Percentiles rank a stretch among this genome's conserved stretches.
Conservation (phyloP, 2,329 filamentous ascomycete species). For the Pseudodiploospora longispora region DNA sequence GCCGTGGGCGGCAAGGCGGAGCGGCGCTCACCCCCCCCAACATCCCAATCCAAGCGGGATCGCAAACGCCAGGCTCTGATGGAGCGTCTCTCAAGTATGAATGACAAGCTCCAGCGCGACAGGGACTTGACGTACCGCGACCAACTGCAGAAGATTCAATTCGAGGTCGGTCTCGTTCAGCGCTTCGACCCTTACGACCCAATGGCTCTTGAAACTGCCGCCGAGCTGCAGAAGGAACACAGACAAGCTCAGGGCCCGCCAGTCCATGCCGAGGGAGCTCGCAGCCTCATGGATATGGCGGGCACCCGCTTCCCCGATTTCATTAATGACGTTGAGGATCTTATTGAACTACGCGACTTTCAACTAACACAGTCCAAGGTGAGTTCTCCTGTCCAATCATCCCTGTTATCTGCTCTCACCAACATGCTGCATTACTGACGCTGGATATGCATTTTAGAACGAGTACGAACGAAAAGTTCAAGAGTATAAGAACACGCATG, state of each 20-base stretch:
- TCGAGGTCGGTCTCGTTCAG: conserved; percentile 79
- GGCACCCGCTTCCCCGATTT: conserved; percentile 82
- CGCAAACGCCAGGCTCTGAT: conserved; percentile 77
- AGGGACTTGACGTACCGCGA: conserved; percentile 79
- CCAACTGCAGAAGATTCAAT: conserved; percentile 84
- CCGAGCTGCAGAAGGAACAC: conserved; percentile 51
- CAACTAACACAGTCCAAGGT: conserved; percentile 77
- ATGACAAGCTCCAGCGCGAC: conserved; percentile 70
- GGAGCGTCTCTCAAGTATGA: conserved; percentile 69
- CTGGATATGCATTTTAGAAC: conserved; percentile 32
- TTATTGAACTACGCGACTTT: conserved; percentile 79
- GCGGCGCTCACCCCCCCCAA: conserved; percentile 27
- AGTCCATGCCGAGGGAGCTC: conserved; percentile 32
- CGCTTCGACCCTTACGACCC: conserved; percentile 74
- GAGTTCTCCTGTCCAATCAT: conserved; percentile 22
- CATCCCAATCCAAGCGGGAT: conserved; percentile 72
- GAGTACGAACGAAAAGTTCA: conserved; percentile 56
- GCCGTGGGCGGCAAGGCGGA: conserved; percentile 25
- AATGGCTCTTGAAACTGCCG: conserved; percentile 64
- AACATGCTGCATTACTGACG: conserved; percentile 9
- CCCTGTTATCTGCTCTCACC: neutral
- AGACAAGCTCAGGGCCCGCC: conserved; percentile 35
- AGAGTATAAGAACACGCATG: conserved; percentile 51
- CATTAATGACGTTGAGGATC: conserved; percentile 76
- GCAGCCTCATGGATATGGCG: conserved; percentile 62